These are phyloP conservation scores for Chaetomium fimeti DNA, from an alignment of 495 filamentous ascomycete species.

Conservation along the genomic window DNA sequence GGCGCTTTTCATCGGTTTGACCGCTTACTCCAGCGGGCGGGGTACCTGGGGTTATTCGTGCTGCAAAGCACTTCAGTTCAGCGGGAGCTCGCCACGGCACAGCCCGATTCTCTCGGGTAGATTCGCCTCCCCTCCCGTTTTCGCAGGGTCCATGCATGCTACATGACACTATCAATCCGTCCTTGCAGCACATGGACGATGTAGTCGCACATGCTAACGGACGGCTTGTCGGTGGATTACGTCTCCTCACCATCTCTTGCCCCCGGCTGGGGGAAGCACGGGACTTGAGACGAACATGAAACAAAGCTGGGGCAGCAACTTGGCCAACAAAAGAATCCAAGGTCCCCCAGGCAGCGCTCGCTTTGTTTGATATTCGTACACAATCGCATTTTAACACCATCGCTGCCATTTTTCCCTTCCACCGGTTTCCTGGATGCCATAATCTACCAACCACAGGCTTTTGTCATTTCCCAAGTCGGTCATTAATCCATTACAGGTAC, in stretches of 20 bases:
- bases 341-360: background rate
- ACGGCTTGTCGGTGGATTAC: background rate
- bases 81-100: background rate
- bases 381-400: background rate
- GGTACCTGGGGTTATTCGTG: no score
- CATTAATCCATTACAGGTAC: background rate
- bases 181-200: slow-evolving; percentile 4
- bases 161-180: background rate
- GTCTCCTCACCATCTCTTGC: background rate
- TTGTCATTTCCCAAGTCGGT: background rate
- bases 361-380: background rate
- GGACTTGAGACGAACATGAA: slow-evolving; percentile 9
- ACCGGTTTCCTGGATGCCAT: background rate
- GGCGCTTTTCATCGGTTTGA: background rate
- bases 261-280: background rate
- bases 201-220: background rate
- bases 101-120: background rate
- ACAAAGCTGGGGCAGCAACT: background rate
- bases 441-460: background rate
- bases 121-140: background rate
- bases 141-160: background rate
- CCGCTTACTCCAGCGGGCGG: no score
- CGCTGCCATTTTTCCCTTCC: background rate
- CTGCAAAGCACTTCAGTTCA: slow-evolving; percentile 1
- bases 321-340: background rate